A percentile compares a stretch with the other conserved stretches of the same genome.
phyloP scores from a whole-genome alignment of 2,329 filamentous ascomycete genomes.

The Alternaria arbusti region DNA sequence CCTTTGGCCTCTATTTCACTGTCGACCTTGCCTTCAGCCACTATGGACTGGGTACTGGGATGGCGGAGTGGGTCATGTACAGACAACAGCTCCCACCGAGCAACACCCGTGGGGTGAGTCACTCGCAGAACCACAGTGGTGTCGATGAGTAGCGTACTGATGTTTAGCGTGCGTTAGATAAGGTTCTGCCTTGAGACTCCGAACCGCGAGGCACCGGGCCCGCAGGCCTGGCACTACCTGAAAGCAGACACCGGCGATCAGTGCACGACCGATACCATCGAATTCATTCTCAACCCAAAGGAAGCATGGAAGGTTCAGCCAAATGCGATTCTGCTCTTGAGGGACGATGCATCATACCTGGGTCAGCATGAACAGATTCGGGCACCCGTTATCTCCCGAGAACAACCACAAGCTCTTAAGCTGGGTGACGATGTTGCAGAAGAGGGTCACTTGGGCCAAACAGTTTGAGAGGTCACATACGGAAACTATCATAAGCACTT shows the following conservation, averaged over 20 bases:
- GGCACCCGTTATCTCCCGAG: background rate
- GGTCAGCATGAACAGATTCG: background rate
- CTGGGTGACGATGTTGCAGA: conserved; percentile 4
- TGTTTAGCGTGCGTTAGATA: conserved; percentile 9
- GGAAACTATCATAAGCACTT: background rate
- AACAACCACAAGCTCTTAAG: background rate
- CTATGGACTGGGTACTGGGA: conserved; percentile 10
- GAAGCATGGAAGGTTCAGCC: conserved; percentile 4
- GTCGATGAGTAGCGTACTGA: background rate
- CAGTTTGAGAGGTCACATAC: background rate
- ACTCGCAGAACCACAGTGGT: background rate
- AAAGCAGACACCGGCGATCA: background rate
- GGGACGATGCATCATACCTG: background rate
- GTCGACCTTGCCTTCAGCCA: conserved; percentile 6
- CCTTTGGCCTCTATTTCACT: conserved; percentile 3
- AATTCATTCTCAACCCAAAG: background rate
- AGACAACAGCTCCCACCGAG: background rate
- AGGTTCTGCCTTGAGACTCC: conserved; percentile 24
- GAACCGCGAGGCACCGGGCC: conserved; percentile 22
- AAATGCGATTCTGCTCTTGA: background rate
- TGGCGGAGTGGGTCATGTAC: conserved; percentile 7
- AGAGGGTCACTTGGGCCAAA: background rate
- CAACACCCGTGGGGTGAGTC: conserved; percentile 1
- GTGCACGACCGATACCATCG: background rate
- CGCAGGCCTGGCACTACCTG: conserved; percentile 25